Percentiles rank a stretch among this genome's conserved stretches.
These are phyloP conservation scores for Sporobolomyces pararoseus DNA, from an alignment of 768 basidiomycete species.

Conservation along the genomic window DNA sequence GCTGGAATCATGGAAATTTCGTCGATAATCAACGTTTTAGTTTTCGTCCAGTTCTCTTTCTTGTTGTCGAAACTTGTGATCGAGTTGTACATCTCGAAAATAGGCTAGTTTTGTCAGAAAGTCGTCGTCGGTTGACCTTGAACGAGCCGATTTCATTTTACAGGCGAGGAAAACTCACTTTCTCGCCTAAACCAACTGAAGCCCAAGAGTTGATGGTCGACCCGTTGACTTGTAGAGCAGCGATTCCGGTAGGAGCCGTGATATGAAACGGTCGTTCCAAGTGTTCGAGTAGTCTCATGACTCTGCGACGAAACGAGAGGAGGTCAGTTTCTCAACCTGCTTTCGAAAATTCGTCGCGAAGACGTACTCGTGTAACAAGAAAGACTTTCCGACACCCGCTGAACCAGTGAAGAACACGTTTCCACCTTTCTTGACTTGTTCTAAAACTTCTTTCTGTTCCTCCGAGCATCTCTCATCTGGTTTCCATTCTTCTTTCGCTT, in stretches of 20 bases:
- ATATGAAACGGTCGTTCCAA: slow-evolving; percentile 50
- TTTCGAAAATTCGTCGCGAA: background rate
- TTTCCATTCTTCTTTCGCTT: slow-evolving; percentile 12
- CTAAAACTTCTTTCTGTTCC: slow-evolving; percentile 80
- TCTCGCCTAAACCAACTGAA: slow-evolving; percentile 79
- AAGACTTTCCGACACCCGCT: slow-evolving; percentile 48
- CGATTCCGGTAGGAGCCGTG: slow-evolving; percentile 93
- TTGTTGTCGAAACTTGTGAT: slow-evolving; percentile 25
- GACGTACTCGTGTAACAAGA: slow-evolving; percentile 46
- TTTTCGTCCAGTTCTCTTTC: slow-evolving; percentile 43
- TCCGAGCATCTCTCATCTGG: slow-evolving; percentile 30
- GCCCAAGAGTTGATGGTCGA: slow-evolving; percentile 91
- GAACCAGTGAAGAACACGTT: slow-evolving; percentile 57
- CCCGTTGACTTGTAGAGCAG: slow-evolving; percentile 94
- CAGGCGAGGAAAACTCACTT: slow-evolving; percentile 44
- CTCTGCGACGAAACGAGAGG: background rate
- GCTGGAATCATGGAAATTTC: slow-evolving; percentile 50
- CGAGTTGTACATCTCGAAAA: slow-evolving; percentile 15
- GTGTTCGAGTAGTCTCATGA: slow-evolving; percentile 32
- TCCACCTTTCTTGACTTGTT: slow-evolving; percentile 59
- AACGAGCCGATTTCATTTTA: too few relatives aligned
- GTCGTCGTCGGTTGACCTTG: too few relatives aligned
- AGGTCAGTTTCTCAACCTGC: background rate
- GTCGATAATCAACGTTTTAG: slow-evolving; percentile 46
- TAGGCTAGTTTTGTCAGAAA: slow-evolving; percentile 1